These are phyloP conservation scores for Sodiomyces alkalinus DNA, from an alignment of 2,329 filamentous ascomycete genomes.

Conservation along the genomic window DNA sequence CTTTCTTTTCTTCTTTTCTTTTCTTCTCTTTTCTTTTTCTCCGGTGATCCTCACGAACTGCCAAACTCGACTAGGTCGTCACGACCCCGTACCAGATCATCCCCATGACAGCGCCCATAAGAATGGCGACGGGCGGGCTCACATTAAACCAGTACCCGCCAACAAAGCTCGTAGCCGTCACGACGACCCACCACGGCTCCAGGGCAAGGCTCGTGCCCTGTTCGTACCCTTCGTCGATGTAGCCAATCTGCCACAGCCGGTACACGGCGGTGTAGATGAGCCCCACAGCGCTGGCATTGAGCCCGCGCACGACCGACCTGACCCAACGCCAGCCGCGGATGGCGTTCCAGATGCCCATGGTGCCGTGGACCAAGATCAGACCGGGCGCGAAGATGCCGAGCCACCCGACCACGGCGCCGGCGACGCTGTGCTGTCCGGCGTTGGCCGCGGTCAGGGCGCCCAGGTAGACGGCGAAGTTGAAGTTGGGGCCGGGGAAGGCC, in stretches of 20 bases:
- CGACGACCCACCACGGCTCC: conserved; percentile 50
- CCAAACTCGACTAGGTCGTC: no score
- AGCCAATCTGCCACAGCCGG: conserved; percentile 46
- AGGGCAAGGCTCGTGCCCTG: conserved; percentile 35
- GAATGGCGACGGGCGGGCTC: not conserved
- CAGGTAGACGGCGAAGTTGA: conserved; percentile 38
- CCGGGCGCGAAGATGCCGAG: conserved; percentile 38
- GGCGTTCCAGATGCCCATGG: conserved; percentile 39
- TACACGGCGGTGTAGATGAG: conserved; percentile 51
- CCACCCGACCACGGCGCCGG: conserved; percentile 35
- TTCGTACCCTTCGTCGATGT: conserved; percentile 31
- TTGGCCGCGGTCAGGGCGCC: conserved; percentile 32
- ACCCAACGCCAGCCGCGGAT: conserved; percentile 30
- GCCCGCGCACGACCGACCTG: conserved; percentile 32
- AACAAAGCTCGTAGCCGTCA: conserved; percentile 24
- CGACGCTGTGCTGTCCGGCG: conserved; percentile 17
- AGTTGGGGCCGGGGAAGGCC: conserved; percentile 40
- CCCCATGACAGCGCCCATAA: conserved; percentile 1
- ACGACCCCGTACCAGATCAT: conserved; percentile 1
- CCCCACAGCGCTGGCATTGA: conserved; percentile 46
- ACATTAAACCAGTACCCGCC: conserved; percentile 1
- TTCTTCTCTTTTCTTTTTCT: not conserved
- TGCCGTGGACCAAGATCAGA: conserved; percentile 30
- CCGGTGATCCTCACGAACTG: no score
- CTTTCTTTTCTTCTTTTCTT: conserved; percentile 15